Evolutionary conservation across 2,329 filamentous ascomycete genomes (phyloP), one percentile per base, ranked within the genome.

Genomic region (Colletotrichum siamense): DNA sequence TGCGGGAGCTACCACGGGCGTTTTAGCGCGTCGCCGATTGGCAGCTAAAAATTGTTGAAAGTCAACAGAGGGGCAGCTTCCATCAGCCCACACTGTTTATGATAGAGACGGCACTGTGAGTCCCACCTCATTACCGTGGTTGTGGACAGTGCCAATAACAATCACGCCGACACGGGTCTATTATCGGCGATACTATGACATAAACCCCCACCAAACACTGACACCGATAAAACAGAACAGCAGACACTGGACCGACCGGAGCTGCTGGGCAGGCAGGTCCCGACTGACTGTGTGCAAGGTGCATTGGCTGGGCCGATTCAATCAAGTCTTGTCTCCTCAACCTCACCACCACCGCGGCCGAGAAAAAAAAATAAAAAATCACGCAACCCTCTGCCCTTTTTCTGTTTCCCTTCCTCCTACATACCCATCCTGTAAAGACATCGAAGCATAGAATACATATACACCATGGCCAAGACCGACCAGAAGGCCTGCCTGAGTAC

Each of bases 401-500:
- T 62, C 66, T 32, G 65, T 69, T 73, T 55, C 55, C 26, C 44
- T 34, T 52, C 30, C 52, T 66, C 30, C 10, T 32, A 10, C 36
- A 62, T 67, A 68, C 24, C 24, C 28, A 36, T 32, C 34, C n/a
- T 72, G 55, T 71, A 36, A 73, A 69, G 34, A 69, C 76, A 72
- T 67, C 57, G 62, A n/a, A 49, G 24, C 30, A 67, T 62, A 65
- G 32, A 39, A 70, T 66, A 74, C 59, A 63, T 28, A 55, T 69
- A 61, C 83, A 85, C 81, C 81, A 90, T 90, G 88, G 86, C 89
- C 83, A 88, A 88, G 81, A 88, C 89, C 81, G 88, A 90, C 79
- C 90, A 92, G 71, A 92, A 92, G 84, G 90, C 90, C 81, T 92
- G 90, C 85, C 88, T 92, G 84, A 92, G 89, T 91, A 91, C 84